Evolutionary conservation across 257 asterid species (phyloP).

Genomic region (Paraleonurus japonicus): DNA sequence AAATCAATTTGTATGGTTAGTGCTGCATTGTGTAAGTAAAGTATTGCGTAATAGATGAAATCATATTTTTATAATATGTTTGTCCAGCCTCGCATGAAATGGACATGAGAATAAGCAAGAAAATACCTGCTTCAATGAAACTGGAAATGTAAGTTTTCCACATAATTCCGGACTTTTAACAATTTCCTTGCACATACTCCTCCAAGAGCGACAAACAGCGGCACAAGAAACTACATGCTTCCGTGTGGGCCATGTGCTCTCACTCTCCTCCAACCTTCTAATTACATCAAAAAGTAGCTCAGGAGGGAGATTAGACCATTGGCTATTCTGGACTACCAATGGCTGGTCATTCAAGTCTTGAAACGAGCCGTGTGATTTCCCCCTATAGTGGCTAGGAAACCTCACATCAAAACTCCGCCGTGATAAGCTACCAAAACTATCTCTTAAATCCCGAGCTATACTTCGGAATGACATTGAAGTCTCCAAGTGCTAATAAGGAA

Average conservation of each 20-base stretch:
- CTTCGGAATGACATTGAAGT: conserved; percentile 57
- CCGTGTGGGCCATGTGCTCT: conserved; percentile 56
- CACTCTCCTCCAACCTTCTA: conserved; percentile 59
- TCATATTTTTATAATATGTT: background rate
- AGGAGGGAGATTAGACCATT: conserved; percentile 60
- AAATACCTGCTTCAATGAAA: conserved; percentile 56
- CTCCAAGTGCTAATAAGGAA: conserved; percentile 3
- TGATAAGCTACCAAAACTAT: conserved; percentile 56
- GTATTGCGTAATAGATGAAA: background rate
- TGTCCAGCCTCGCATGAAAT: background rate
- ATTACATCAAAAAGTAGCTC: conserved; percentile 57
- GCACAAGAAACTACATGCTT: conserved; percentile 57
- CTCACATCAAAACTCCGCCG: conserved; percentile 52
- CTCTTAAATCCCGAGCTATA: conserved; percentile 58
- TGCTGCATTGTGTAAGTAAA: background rate
- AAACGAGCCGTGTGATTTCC: conserved; percentile 49
- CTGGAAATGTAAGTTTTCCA: conserved; percentile 59
- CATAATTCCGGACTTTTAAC: conserved; percentile 46
- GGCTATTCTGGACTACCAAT: conserved; percentile 40
- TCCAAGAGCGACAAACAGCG: conserved; percentile 59
- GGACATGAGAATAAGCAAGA: background rate
- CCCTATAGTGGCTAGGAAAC: conserved; percentile 45
- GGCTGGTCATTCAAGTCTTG: conserved; percentile 40
- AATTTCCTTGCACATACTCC: conserved; percentile 55
- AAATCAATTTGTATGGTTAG: background rate